These are phyloP conservation scores for Trichosanthes truncata DNA, from an alignment of 306 rosid species.

Conservation along the genomic window DNA sequence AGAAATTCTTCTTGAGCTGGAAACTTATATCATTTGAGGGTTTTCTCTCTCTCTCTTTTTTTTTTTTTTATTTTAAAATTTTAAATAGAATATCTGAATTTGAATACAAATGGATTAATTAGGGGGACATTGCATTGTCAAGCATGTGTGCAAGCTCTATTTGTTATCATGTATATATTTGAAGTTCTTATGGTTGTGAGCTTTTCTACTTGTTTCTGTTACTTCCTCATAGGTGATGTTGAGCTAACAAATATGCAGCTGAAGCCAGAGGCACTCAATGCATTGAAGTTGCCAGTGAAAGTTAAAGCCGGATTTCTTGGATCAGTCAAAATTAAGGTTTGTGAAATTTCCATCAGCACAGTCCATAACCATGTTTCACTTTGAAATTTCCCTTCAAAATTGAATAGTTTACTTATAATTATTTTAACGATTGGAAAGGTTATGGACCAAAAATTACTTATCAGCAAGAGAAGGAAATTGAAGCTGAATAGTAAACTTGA, in stretches of 20 bases:
- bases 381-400: not conserved
- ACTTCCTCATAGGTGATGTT: constrained; percentile 70
- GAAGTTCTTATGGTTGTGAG: constrained; percentile 9
- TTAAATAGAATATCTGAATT: not conserved
- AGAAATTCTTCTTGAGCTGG: not conserved
- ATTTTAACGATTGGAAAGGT: not conserved
- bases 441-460: not conserved
- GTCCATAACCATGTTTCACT: not conserved
- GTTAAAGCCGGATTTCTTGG: constrained; percentile 99
- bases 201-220: not conserved
- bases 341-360: constrained; percentile 13
- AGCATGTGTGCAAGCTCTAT: not conserved
- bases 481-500: not conserved
- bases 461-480: not conserved
- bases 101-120: not conserved
- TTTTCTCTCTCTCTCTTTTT: no score
- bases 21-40: not conserved
- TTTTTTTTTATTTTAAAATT: not conserved
- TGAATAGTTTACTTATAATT: not conserved
- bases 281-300: constrained; percentile 89
- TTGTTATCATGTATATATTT: not conserved
- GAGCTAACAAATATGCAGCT: constrained; percentile 99
- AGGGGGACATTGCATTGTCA: not conserved
- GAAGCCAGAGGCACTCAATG: constrained; percentile 98
- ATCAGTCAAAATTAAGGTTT: constrained; percentile 93